Percentiles rank a stretch among this genome's conserved stretches.
Evolutionary conservation across 1,139 yeast genomes (phyloP).

Genomic region (Yamadazyma atlantica): DNA sequence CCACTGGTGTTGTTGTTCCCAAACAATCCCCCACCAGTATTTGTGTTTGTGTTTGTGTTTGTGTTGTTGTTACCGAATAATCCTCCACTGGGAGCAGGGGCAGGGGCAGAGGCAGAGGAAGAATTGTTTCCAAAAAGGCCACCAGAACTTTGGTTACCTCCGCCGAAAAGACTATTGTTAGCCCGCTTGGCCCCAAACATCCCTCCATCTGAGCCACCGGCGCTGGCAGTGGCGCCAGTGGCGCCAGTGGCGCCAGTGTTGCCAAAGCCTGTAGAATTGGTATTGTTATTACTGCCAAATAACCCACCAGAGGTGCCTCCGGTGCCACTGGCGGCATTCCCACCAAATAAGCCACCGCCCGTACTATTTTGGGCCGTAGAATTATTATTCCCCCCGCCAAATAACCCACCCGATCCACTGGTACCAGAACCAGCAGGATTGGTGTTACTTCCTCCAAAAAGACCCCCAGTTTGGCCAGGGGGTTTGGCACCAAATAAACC

Average conservation of each 20-base stretch:
- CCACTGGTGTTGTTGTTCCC: slow-evolving; percentile 15
- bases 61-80: neutral
- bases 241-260: slow-evolving; percentile 12
- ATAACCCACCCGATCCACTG: too few species aligned
- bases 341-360: too few species aligned
- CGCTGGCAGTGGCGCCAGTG: slow-evolving; percentile 7
- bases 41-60: neutral
- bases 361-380: slow-evolving; percentile 4
- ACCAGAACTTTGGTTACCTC: neutral
- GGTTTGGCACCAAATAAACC: slow-evolving; percentile 16
- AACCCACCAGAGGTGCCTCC: slow-evolving; percentile 18
- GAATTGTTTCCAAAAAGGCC: slow-evolving; percentile 6
- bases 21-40: slow-evolving; percentile 2
- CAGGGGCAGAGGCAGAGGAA: too few species aligned
- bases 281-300: slow-evolving; percentile 14
- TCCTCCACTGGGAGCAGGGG: slow-evolving; percentile 4
- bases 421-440: too few species aligned
- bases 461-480: neutral
- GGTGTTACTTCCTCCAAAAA: slow-evolving; percentile 10
- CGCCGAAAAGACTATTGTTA: slow-evolving; percentile 2
- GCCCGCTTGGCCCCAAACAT: slow-evolving; percentile 8
- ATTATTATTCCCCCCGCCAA: slow-evolving; percentile 13
- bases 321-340: slow-evolving; percentile 4
- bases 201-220: slow-evolving; percentile 3
- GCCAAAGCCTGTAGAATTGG: slow-evolving; percentile 2